phyloP scores from a whole-genome alignment of 2,329 filamentous ascomycete genomes.

The Aureobasidium sp. region DNA sequence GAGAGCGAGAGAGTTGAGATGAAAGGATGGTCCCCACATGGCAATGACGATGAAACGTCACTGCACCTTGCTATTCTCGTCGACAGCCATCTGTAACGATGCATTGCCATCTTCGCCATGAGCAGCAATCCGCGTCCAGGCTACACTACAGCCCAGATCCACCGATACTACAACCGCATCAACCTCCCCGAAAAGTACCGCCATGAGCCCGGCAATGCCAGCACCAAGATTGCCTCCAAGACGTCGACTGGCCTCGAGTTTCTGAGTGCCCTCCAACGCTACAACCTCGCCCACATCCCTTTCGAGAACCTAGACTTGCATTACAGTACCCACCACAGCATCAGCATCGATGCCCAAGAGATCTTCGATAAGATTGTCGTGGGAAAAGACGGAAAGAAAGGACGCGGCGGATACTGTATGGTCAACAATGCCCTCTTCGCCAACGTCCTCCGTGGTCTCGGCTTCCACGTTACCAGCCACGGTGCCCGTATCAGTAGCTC shows the following conservation, averaged over 20 bases:
- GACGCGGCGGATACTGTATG: constrained; percentile 55
- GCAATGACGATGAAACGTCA: not conserved
- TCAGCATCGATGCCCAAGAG: constrained; percentile 43
- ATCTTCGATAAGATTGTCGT: constrained; percentile 50
- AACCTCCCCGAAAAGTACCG: constrained; percentile 19
- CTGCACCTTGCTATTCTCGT: not conserved
- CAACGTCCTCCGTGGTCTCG: constrained; percentile 45
- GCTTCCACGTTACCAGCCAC: constrained; percentile 39
- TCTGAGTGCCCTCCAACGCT: constrained; percentile 23
- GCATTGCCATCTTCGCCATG: not conserved
- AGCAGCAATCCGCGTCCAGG: not conserved
- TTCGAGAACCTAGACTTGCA: constrained; percentile 54
- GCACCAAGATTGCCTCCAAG: constrained; percentile 13
- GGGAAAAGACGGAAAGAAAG: constrained; percentile 21
- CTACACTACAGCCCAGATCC: constrained; percentile 19
- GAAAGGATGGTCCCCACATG: not conserved
- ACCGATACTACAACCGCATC: constrained; percentile 26
- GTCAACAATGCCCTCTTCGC: constrained; percentile 51
- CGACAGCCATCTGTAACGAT: not conserved
- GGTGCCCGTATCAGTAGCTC: constrained; percentile 37
- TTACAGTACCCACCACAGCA: constrained; percentile 42
- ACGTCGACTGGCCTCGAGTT: constrained; percentile 25
- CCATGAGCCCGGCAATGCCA: constrained; percentile 4
- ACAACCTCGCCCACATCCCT: constrained; percentile 43
- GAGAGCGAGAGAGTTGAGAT: not conserved